phyloP scores from a whole-genome alignment of 345 rosid genomes.

The Eucalyptus pauciflora region DNA sequence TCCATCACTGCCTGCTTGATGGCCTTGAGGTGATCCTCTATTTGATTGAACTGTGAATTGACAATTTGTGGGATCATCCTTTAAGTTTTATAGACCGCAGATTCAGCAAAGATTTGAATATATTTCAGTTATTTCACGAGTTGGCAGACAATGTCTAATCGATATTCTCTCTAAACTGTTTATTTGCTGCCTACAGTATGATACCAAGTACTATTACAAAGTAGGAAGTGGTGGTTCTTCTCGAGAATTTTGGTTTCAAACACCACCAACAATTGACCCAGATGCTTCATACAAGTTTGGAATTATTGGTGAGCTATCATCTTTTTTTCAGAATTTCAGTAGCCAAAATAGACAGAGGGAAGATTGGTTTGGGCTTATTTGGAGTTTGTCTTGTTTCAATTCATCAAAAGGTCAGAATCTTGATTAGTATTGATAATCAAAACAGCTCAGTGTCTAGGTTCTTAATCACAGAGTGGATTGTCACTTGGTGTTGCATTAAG shows the following conservation, averaged over 20 bases:
- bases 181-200: conserved; percentile 31
- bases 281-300: conserved; percentile 79
- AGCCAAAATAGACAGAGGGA: not conserved
- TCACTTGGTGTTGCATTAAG: not conserved
- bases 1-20: conserved; percentile 61
- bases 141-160: not conserved
- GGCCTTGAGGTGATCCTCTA: conserved; percentile 55
- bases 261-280: conserved; percentile 64
- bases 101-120: not conserved
- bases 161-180: not conserved
- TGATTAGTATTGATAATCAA: not conserved
- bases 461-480: not conserved
- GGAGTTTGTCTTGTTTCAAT: not conserved
- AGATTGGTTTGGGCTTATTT: not conserved
- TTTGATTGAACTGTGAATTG: not conserved
- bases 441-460: not conserved
- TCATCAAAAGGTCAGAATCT: not conserved
- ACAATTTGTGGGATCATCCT: not conserved
- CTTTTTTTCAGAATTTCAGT: not conserved
- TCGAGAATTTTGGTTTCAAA: conserved; percentile 78
- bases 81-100: not conserved
- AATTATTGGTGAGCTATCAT: conserved; percentile 45
- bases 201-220: conserved; percentile 75
- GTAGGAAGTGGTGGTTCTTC: conserved; percentile 55
- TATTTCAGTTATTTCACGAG: not conserved